Conservation (phyloP, 495 filamentous ascomycete species). For the Aspergillus saccharolyticus region DNA sequence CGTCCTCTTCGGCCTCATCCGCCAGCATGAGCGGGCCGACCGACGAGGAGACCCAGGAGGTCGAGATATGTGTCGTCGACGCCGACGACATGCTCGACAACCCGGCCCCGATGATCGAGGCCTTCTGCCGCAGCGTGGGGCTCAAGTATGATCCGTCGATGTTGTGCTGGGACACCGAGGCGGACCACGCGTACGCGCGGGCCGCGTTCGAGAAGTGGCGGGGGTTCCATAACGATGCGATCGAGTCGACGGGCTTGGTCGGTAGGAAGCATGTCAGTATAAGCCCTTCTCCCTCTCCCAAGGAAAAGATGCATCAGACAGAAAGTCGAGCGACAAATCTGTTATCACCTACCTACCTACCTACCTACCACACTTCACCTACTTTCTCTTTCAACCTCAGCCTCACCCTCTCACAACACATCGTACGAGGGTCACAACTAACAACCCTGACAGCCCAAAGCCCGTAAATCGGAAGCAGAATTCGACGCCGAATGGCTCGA, state of each 20-base stretch:
- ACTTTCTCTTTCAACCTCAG: too few species aligned
- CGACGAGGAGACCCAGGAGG: slow-evolving; percentile 18
- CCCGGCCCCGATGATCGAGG: slow-evolving; percentile 64
- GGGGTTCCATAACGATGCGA: slow-evolving; percentile 93
- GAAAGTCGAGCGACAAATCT: background rate
- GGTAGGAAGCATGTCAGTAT: slow-evolving; percentile 68
- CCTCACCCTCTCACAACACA: background rate
- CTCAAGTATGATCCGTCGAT: slow-evolving; percentile 66
- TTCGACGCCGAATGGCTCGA: slow-evolving; percentile 74
- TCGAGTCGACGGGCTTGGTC: slow-evolving; percentile 68
- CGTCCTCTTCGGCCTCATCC: background rate
- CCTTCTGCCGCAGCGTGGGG: slow-evolving; percentile 74
- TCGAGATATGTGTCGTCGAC: slow-evolving; percentile 83
- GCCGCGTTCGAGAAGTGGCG: slow-evolving; percentile 90
- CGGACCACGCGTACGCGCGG: slow-evolving; percentile 57
- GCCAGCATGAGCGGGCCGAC: slow-evolving; percentile 13
- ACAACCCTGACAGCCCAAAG: slow-evolving; percentile 29
- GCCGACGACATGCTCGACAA: slow-evolving; percentile 89
- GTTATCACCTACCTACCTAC: background rate
- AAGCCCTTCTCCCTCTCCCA: background rate
- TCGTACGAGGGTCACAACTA: background rate
- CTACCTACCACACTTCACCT: too few species aligned
- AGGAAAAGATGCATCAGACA: background rate
- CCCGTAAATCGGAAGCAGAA: slow-evolving; percentile 57
- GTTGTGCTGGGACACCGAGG: slow-evolving; percentile 76